Evolutionary conservation across 345 rosid genomes (phyloP), one percentile per base, ranked within the genome.

Genomic region (Carallia brachiata): DNA sequence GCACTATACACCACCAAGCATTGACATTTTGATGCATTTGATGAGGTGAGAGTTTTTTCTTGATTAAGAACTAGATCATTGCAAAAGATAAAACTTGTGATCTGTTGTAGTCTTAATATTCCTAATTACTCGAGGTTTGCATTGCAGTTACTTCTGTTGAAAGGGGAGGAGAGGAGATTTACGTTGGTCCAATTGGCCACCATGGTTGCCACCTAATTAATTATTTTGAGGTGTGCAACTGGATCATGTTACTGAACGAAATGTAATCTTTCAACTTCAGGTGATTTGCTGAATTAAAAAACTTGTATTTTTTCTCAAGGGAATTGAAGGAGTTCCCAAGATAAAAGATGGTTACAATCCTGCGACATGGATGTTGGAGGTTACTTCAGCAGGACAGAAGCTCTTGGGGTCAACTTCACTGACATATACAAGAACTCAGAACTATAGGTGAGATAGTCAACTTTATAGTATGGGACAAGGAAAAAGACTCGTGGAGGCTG

Each of bases 1-100:
- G 93, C 79, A 85, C 93, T 54, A 89, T 89, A 70, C 93, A 85
- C 78, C 93, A 89, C 93, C 90, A 6, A 89, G 93, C 78, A 86
- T 86, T 1, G 88, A 86, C 66, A 85, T 89, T 8, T 84, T 89
- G 90, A 86, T 69, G 88, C 93, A 56, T 89, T 89, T 63, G 90
- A 89, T 58, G 89, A 89, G 93, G 93, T 85, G 12, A 66, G 61
- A 52, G 63, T 13, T 3, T 0, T 23, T 44, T 28, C 62, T 16
- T 48, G 18, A 7, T 36, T 34, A 6, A 15, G 67, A 70, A 39
- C 27, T 32, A n/a, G 53, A n/a, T n/a, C n/a, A n/a, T n/a, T n/a
- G n/a, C n/a, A n/a, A n/a, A n/a, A n/a, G n/a, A n/a, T n/a, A n/a
- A n/a, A n/a, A n/a, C n/a, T n/a, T n/a, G n/a, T n/a, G 8, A 62